Percentiles rank a stretch among this genome's conserved stretches.
phyloP scores from a whole-genome alignment of 169 alveolate species.

The Theileria sp. region DNA sequence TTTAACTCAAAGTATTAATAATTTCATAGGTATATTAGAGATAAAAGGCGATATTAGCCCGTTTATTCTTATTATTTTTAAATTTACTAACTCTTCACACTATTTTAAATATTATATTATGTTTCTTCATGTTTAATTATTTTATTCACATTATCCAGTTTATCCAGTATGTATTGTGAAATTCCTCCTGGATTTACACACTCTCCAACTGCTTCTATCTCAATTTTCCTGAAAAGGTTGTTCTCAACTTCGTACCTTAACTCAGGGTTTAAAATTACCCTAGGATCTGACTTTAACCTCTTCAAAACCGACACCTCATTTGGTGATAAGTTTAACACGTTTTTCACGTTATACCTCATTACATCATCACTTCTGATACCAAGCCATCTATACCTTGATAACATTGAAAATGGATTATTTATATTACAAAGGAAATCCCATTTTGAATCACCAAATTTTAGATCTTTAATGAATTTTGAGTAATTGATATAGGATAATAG shows the following conservation, averaged over 20 bases:
- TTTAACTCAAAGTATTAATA: not conserved
- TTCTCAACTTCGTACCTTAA: slow-evolving; percentile 40
- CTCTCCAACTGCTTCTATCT: slow-evolving; percentile 65
- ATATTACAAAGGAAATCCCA: not conserved
- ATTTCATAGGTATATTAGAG: slow-evolving; percentile 15
- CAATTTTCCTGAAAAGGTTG: slow-evolving; percentile 28
- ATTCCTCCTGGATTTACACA: slow-evolving; percentile 28
- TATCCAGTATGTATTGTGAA: slow-evolving; percentile 28
- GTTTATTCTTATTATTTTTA: not conserved
- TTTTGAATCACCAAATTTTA: slow-evolving; percentile 9
- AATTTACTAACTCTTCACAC: not conserved
- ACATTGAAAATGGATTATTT: not conserved
- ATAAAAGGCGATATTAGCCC: slow-evolving; percentile 7
- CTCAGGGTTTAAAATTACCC: slow-evolving; percentile 12
- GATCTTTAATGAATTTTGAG: not conserved
- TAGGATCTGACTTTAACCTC: slow-evolving; percentile 39
- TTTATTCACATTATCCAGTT: slow-evolving; percentile 27
- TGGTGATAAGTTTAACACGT: slow-evolving; percentile 30
- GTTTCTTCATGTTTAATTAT: not conserved
- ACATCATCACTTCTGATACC: slow-evolving; percentile 58
- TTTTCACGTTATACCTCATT: slow-evolving; percentile 31
- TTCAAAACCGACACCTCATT: slow-evolving; percentile 43
- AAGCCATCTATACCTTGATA: slow-evolving; percentile 50
- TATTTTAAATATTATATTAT: not conserved
- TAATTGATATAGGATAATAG: slow-evolving; percentile 43